phyloP scores from a whole-genome alignment of 192 early-diverging fungal species.

The Podila epigama region DNA sequence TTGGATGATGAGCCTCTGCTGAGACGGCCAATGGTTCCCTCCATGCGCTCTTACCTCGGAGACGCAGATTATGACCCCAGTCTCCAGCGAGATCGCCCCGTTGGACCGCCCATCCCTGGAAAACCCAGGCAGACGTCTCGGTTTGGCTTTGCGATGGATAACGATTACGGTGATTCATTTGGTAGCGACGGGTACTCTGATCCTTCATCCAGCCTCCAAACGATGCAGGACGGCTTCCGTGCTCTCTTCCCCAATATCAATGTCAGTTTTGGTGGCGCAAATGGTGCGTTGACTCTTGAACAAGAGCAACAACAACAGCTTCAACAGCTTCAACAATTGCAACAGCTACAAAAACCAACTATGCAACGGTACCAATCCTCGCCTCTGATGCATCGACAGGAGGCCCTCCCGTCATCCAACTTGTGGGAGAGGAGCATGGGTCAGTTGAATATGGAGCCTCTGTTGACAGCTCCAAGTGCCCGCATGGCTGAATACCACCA shows the following conservation, averaged over 20 bases:
- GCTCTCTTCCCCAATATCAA: conserved; percentile 66
- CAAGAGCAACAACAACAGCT: conserved; percentile 21
- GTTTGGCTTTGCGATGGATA: conserved; percentile 55
- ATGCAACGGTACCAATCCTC: conserved; percentile 10
- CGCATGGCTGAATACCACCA: conserved; percentile 46
- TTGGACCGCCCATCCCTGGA: conserved; percentile 36
- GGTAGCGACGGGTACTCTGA: conserved; percentile 15
- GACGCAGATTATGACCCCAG: conserved; percentile 31
- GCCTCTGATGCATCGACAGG: conserved; percentile 24
- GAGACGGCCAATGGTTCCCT: conserved; percentile 21
- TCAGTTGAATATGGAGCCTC: conserved; percentile 33
- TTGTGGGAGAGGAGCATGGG: conserved; percentile 33
- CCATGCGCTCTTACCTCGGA: conserved; percentile 16
- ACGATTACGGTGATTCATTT: conserved; percentile 27
- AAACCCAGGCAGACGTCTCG: conserved; percentile 55
- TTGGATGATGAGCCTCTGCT: conserved; percentile 52
- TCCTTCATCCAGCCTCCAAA: conserved; percentile 24
- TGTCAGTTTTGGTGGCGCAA: conserved; percentile 55
- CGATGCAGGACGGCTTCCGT: conserved; percentile 61
- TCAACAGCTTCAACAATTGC: conserved; percentile 19
- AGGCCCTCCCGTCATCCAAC: neutral
- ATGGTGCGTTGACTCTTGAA: conserved; percentile 20
- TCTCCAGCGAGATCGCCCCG: conserved; percentile 22
- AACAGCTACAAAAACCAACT: conserved; percentile 10
- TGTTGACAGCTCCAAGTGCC: conserved; percentile 31